Evolutionary conservation across 2,329 filamentous ascomycete species (phyloP).

Genomic region (Sarocladiaceae sp.): DNA sequence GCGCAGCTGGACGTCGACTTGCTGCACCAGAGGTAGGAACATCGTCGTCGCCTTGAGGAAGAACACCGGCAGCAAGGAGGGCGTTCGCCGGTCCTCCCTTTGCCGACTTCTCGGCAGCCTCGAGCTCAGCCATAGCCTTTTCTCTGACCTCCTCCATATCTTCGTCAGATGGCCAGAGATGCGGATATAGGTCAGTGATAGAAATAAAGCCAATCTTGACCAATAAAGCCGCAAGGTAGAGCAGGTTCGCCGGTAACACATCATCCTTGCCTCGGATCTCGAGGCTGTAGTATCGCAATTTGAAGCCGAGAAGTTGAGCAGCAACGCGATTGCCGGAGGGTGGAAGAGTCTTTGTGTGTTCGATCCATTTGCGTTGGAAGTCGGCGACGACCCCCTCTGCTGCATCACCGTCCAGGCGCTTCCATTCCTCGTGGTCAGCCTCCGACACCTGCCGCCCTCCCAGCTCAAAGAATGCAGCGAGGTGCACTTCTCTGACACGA

Average conservation of each 20-base stretch:
- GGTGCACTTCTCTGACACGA: slow-evolving; percentile 67
- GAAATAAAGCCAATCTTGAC: slow-evolving; percentile 98
- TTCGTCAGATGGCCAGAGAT: slow-evolving; percentile 82
- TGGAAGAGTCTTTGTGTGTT: slow-evolving; percentile 74
- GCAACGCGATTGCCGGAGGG: slow-evolving; percentile 86
- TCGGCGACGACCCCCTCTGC: slow-evolving; percentile 45
- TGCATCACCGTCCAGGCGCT: slow-evolving; percentile 19
- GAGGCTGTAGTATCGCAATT: slow-evolving; percentile 91
- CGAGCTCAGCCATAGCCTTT: slow-evolving; percentile 69
- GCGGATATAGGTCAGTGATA: slow-evolving; percentile 82
- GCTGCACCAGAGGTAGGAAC: slow-evolving; percentile 39
- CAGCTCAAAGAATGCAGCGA: slow-evolving; percentile 86
- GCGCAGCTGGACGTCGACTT: slow-evolving; percentile 24
- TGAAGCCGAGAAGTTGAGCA: slow-evolving; percentile 93
- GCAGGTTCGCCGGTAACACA: slow-evolving; percentile 82
- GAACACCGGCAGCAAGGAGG: slow-evolving; percentile 77
- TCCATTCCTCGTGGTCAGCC: slow-evolving; percentile 42
- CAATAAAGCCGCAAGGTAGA: slow-evolving; percentile 84
- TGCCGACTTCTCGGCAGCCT: slow-evolving; percentile 65
- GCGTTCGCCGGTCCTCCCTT: slow-evolving; percentile 75
- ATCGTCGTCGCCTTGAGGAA: slow-evolving; percentile 68
- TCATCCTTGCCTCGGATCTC: slow-evolving; percentile 70
- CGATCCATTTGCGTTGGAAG: slow-evolving; percentile 69
- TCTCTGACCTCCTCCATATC: slow-evolving; percentile 72
- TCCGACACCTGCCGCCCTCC: slow-evolving; percentile 66